Evolutionary conservation across 352 stramenopile species (phyloP), one percentile per base, ranked within the genome.

Genomic region (Globisporangium solare): DNA sequence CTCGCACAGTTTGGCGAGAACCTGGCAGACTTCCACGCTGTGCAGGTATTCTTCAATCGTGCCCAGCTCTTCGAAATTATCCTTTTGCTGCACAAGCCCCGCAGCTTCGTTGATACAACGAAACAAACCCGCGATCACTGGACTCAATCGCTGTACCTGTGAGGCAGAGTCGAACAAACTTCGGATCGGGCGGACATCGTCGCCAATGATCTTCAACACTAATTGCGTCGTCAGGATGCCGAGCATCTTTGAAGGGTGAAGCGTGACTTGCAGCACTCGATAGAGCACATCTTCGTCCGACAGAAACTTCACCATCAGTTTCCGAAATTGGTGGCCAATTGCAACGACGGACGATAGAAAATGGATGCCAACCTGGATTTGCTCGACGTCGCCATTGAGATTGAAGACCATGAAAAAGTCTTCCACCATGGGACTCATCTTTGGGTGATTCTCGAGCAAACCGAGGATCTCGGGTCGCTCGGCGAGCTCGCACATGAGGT

Each of bases 41-140:
- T 91, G 74, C 41, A 86, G 50, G 59, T 94, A 94, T 27, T 86
- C 76, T 55, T 88, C 78, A 0, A 76, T 86, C 6, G 67, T 61
- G 6, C 67, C 68, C 7, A 88, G 63, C 8, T 72, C 66, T 17
- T 85, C 76, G 7, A 63, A 61, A 18, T 73, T 62, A 17, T 77
- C 68, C 12, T 59, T 67, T 27, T 64, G 63, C 58, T 89, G 76
- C 15, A 86, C 69, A 15, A 83, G 49, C 11, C 57, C 41, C 0
- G 58, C 69, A 6, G 60, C 56, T 51, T 88, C 81, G n/a, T 67
- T 75, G 51, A 87, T 69, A 10, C 77, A 75, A 6, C 79, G 77
- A 35, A 88, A 73, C 52, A 88, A 74, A 0, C 81, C 79, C 22
- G 67, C 54, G 12, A 89, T 49, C 18, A 82, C 56, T 14, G 81